Evolutionary conservation across 345 rosid species (phyloP), one percentile per base, ranked within the genome.

Genomic region (Aethionema arabicum): DNA sequence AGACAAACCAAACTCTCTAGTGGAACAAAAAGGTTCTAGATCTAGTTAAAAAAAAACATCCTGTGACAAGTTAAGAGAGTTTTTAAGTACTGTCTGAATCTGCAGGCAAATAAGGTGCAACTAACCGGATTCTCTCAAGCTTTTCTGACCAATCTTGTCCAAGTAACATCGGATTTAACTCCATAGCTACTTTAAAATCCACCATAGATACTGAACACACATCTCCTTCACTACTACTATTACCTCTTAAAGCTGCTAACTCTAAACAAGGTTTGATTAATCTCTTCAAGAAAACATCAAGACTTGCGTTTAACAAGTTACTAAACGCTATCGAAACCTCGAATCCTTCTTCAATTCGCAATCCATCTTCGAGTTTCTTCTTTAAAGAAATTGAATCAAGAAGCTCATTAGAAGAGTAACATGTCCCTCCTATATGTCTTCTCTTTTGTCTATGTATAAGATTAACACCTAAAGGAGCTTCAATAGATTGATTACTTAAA

Each of bases 181-280:
- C 84, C 80, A 77, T 61, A 44, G 92, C 82, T 56, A 76, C 80
- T 65, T 49, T 80, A 71, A 88, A 83, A 68, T 88, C 96, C 61
- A 76, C 65, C 77, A 81, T 29, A 40, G 87, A 78, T 31, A 73
- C 80, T 4, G 66, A 59, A 43, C 44, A 40, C 32, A 33, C 44
- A 39, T 35, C 59, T 30, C 55, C 42, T 63, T 11, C 42, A 27
- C 41, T 63, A 49, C 38, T 51, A 15, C 57, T 14, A 48, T n/a
- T n/a, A n/a, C 76, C 62, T 61, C 86, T 82, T 38, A 79, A 73
- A 47, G 78, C 72, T 14, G 86, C 78, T 46, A 80, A 47, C 42
- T 77, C 82, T 68, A 88, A 50, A 68, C 86, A 85, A 5, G 92
- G 85, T 63, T 76, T 85, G 58, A 88, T 85, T 72, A 88, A 61